phyloP scores from a whole-genome alignment of 106 monocot species.

The Apostasia ramifera region DNA sequence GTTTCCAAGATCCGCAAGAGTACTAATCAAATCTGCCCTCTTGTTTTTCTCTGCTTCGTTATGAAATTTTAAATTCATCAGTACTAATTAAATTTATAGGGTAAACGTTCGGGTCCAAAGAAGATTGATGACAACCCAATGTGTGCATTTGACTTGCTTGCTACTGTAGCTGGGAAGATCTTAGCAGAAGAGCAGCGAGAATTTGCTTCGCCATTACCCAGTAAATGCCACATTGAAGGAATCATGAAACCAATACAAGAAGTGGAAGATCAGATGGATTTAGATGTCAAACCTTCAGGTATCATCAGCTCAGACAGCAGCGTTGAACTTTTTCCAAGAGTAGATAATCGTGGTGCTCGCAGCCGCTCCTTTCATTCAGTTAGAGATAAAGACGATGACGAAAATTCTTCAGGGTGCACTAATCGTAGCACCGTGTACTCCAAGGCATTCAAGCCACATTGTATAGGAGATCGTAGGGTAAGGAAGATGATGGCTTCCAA shows the following conservation, averaged over 20 bases:
- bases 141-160: slow-evolving; percentile 47
- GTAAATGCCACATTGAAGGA: slow-evolving; percentile 11
- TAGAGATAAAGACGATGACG: slow-evolving; percentile 54
- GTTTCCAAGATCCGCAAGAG: slow-evolving; percentile 40
- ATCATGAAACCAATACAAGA: slow-evolving; percentile 9
- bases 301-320: slow-evolving; percentile 75
- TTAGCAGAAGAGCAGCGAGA: slow-evolving; percentile 19
- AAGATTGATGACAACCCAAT: slow-evolving; percentile 24
- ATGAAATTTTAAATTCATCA: neutral
- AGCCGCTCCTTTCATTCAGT: slow-evolving; percentile 29
- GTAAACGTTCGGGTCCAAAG: slow-evolving; percentile 38
- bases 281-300: slow-evolving; percentile 48
- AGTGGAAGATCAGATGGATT: slow-evolving; percentile 38
- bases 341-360: slow-evolving; percentile 7
- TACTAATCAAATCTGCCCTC: neutral
- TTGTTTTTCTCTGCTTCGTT: slow-evolving; percentile 4
- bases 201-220: neutral
- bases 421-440: slow-evolving; percentile 22
- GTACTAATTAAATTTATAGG: slow-evolving; percentile 15
- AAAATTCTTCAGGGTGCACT: slow-evolving; percentile 75
- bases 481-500: slow-evolving; percentile 53
- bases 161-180: slow-evolving; percentile 42
- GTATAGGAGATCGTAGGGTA: slow-evolving; percentile 43
- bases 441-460: slow-evolving; percentile 32
- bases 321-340: slow-evolving; percentile 34